Evolutionary conservation across 1,284 basidiomycete genomes (phyloP).

Genomic region (Meira nashicola): DNA sequence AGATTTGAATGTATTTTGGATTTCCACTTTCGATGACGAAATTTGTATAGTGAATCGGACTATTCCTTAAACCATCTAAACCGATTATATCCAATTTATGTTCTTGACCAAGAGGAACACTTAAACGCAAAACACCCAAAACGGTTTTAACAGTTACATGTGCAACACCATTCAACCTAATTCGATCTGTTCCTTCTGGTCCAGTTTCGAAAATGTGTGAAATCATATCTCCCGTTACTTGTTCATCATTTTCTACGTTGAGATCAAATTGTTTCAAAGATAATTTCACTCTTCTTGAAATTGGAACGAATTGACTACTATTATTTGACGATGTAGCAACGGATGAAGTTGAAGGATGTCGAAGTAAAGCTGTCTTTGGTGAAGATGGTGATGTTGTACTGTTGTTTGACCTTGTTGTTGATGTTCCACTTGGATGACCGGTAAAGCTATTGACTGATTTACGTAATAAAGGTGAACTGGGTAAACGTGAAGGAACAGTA

Average conservation of each 20-base stretch:
- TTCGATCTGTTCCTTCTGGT: constrained; percentile 26
- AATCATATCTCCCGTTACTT: constrained; percentile 20
- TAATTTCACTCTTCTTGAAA: constrained; percentile 8
- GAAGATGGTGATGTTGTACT: neutral
- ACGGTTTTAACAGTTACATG: constrained; percentile 20
- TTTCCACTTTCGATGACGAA: constrained; percentile 31
- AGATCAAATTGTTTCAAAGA: constrained; percentile 13
- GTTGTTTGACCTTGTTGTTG: neutral
- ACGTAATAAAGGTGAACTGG: neutral
- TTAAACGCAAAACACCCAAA: constrained; percentile 26
- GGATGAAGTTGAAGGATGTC: too few species aligned
- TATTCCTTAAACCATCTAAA: constrained; percentile 15
- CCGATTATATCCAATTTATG: constrained; percentile 10
- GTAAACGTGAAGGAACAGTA: too few species aligned
- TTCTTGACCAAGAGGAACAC: constrained; percentile 24
- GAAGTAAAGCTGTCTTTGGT: neutral
- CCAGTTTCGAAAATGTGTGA: constrained; percentile 26
- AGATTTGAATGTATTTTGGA: constrained; percentile 26
- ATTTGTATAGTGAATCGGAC: constrained; percentile 34
- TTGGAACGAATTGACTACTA: neutral
- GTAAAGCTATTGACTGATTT: neutral
- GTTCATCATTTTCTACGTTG: constrained; percentile 1
- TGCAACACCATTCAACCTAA: constrained; percentile 31
- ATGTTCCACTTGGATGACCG: neutral
- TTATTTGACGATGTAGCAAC: too few species aligned